phyloP scores from a whole-genome alignment of 1,284 basidiomycete species.

The Sanghuangporus weigelae region DNA sequence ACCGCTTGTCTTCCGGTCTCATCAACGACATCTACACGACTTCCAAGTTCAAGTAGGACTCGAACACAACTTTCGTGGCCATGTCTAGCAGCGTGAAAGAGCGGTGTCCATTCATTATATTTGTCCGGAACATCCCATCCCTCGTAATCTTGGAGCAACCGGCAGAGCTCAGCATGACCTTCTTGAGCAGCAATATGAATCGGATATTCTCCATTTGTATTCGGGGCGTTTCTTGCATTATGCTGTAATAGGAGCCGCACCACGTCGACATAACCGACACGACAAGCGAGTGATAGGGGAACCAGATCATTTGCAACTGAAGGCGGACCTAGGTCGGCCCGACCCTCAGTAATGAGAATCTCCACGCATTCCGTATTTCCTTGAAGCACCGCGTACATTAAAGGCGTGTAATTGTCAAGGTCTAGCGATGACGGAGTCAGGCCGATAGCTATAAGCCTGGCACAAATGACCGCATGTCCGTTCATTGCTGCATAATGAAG shows the following conservation, averaged over 20 bases:
- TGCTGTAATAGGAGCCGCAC: constrained; percentile 73
- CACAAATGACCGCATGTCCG: constrained; percentile 77
- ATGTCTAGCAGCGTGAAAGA: constrained; percentile 92
- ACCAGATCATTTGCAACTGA: constrained; percentile 67
- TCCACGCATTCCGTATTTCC: constrained; percentile 81
- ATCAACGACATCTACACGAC: constrained; percentile 71
- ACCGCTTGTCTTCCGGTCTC: constrained; percentile 85
- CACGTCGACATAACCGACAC: constrained; percentile 85
- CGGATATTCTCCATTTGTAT: constrained; percentile 93
- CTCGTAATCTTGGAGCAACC: constrained; percentile 67
- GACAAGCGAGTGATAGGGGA: constrained; percentile 88
- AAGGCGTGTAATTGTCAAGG: constrained; percentile 90
- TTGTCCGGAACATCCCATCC: constrained; percentile 93
- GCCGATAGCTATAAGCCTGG: constrained; percentile 66
- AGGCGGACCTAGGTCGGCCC: constrained; percentile 53
- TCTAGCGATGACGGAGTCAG: constrained; percentile 72
- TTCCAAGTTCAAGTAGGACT: constrained; percentile 76
- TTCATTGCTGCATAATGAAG: constrained; percentile 97
- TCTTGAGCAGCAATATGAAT: constrained; percentile 98
- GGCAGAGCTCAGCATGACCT: constrained; percentile 83
- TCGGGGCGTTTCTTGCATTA: constrained; percentile 77
- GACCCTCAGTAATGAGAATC: constrained; percentile 67
- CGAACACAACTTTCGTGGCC: constrained; percentile 77
- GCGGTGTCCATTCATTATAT: constrained; percentile 96
- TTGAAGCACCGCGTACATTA: constrained; percentile 88